A percentile compares a stretch with the other conserved stretches of the same genome.
Conservation (phyloP, 805 yeast species). For the Candida lessepsii region DNA sequence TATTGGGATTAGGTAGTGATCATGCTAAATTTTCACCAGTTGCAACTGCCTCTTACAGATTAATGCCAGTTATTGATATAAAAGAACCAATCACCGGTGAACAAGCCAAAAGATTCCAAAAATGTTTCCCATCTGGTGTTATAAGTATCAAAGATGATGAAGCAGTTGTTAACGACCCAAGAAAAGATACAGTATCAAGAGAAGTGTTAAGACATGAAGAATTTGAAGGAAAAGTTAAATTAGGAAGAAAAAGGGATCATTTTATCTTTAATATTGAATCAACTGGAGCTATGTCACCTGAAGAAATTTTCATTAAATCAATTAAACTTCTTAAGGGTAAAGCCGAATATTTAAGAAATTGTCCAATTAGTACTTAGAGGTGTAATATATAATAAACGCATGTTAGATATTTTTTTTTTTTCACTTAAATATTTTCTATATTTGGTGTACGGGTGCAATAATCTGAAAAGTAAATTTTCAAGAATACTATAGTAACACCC, state of each 20-base stretch:
- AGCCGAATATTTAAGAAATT: constrained; percentile 72
- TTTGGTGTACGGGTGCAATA: no score
- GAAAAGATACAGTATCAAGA: constrained; percentile 95
- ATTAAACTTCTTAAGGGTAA: constrained; percentile 83
- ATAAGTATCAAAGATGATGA: constrained; percentile 68
- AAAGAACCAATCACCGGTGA: constrained; percentile 70
- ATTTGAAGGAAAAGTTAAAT: constrained; percentile 81
- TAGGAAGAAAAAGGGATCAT: constrained; percentile 90
- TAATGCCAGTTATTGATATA: constrained; percentile 84
- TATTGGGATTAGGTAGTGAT: constrained; percentile 88
- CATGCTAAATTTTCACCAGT: constrained; percentile 99
- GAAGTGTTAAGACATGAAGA: constrained; percentile 94
- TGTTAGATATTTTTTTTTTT: not conserved
- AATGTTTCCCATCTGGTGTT: constrained; percentile 93
- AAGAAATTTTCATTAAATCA: constrained; percentile 89
- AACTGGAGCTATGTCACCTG: constrained; percentile 96
- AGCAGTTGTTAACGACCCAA: constrained; percentile 83
- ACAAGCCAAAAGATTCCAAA: constrained; percentile 74
- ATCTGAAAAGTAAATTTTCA: no score
- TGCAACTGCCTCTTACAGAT: constrained; percentile 91
- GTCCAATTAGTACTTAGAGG: constrained; percentile 55
- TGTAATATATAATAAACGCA: constrained; percentile 7
- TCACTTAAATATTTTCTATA: not conserved
- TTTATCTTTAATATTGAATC: constrained; percentile 93
- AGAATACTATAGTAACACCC: no score